Percentiles rank a stretch among this genome's conserved stretches.
phyloP scores from a whole-genome alignment of 768 basidiomycete species.

The Termitomyces sp. region DNA sequence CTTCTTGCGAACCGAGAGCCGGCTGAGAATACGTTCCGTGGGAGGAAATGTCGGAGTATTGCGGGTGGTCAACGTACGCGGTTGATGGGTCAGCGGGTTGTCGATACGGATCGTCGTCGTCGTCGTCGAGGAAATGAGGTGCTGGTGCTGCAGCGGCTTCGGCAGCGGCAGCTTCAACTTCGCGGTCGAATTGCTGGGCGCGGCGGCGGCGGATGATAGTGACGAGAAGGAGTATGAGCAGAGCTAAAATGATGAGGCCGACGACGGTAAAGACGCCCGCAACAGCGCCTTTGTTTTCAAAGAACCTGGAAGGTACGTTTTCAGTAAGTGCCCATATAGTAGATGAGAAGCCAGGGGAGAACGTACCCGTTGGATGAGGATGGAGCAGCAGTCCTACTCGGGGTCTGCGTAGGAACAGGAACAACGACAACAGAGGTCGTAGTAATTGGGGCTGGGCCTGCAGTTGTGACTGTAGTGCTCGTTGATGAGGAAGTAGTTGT shows the following conservation, averaged over 20 bases:
- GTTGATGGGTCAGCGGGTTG: background rate
- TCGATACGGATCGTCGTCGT: conserved; percentile 27
- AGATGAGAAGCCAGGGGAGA: background rate
- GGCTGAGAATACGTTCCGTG: conserved; percentile 53
- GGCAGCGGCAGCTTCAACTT: conserved; percentile 65
- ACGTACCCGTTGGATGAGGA: conserved; percentile 6
- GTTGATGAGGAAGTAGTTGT: background rate
- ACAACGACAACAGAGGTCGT: background rate
- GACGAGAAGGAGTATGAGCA: conserved; percentile 44
- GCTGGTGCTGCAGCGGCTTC: conserved; percentile 51
- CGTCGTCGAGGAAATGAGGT: conserved; percentile 53
- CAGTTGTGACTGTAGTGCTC: background rate
- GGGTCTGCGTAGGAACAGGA: background rate
- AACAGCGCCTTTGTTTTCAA: conserved; percentile 66
- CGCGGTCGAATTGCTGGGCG: conserved; percentile 60
- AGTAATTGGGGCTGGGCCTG: background rate
- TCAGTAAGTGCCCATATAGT: background rate
- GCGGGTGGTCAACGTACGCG: background rate
- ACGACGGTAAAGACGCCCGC: conserved; percentile 69
- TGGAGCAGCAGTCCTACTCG: background rate
- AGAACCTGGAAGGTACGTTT: conserved; percentile 17
- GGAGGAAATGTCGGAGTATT: conserved; percentile 17
- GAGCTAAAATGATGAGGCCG: conserved; percentile 49
- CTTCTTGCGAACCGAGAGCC: conserved; percentile 33
- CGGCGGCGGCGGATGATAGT: conserved; percentile 58